A percentile compares a stretch with the other conserved stretches of the same genome.
phyloP scores from a whole-genome alignment of 441 rosid species.

The Omphalea diandra region DNA sequence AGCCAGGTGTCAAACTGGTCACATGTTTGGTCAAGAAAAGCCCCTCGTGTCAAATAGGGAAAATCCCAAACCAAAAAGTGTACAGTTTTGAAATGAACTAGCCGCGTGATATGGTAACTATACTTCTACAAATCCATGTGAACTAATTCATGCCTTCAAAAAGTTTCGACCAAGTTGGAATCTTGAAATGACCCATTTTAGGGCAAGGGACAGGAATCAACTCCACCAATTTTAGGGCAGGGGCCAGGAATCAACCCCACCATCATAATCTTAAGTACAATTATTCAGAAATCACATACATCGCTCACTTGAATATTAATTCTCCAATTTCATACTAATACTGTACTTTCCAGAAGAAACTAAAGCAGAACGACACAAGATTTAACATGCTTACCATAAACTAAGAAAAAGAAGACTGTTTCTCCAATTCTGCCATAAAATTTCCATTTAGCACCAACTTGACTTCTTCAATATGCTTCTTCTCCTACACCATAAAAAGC shows the following conservation, averaged over 20 bases:
- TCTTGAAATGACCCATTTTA: slow-evolving; percentile 4
- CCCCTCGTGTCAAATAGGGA: slow-evolving; percentile 8
- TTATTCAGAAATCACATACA: neutral
- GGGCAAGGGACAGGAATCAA: slow-evolving; percentile 20
- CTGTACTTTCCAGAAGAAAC: no score
- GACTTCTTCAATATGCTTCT: slow-evolving; percentile 12
- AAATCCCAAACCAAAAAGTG: slow-evolving; percentile 17
- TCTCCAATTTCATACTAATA: neutral
- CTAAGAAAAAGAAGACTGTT: neutral
- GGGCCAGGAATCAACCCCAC: slow-evolving; percentile 27
- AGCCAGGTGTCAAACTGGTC: slow-evolving; percentile 7
- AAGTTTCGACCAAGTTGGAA: slow-evolving; percentile 9
- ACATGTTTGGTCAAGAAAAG: neutral
- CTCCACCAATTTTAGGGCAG: slow-evolving; percentile 19
- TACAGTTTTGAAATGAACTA: slow-evolving; percentile 18
- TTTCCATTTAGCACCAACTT: slow-evolving; percentile 9
- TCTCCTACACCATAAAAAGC: slow-evolving; percentile 22
- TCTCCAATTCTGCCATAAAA: slow-evolving; percentile 4
- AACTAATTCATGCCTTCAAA: neutral
- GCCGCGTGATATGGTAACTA: slow-evolving; percentile 9
- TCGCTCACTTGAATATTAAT: neutral
- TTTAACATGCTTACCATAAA: slow-evolving; percentile 29
- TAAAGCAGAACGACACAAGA: neutral
- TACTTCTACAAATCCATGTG: no score
- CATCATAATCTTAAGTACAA: neutral